phyloP scores from a whole-genome alignment of 352 stramenopile species.

The Phytophthora pluvialis region DNA sequence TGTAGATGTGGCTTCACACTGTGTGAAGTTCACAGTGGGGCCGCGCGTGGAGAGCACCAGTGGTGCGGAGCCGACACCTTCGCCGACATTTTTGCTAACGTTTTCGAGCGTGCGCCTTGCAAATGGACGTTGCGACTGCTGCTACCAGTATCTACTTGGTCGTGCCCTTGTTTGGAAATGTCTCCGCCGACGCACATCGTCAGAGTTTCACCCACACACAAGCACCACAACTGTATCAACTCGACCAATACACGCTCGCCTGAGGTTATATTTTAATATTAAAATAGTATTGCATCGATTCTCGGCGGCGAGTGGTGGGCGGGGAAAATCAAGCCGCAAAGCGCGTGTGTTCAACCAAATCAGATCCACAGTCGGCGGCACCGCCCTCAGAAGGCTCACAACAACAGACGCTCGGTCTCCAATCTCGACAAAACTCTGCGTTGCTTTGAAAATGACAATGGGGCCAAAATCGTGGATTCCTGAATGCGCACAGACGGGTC shows the following conservation, averaged over 20 bases:
- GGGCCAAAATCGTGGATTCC: conserved; percentile 7
- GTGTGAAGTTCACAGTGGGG: too few species aligned
- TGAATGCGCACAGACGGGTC: conserved; percentile 4
- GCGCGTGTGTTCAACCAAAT: conserved; percentile 12
- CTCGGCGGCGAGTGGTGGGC: conserved; percentile 3
- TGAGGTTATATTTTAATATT: too few species aligned
- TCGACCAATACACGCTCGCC: too few species aligned
- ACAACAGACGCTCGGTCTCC: neutral
- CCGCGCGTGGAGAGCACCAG: too few species aligned
- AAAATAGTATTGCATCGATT: neutral
- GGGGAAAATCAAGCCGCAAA: conserved; percentile 18
- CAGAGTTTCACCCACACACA: conserved; percentile 5
- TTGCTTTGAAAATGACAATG: neutral
- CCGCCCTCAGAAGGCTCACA: neutral
- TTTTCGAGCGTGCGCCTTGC: neutral
- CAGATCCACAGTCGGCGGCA: conserved; percentile 1
- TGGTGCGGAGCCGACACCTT: neutral
- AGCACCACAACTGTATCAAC: too few species aligned
- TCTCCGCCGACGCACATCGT: conserved; percentile 1
- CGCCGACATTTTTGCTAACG: neutral
- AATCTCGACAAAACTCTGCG: neutral
- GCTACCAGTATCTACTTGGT: conserved; percentile 5
- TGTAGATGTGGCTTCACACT: neutral
- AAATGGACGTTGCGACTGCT: conserved; percentile 11
- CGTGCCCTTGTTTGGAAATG: conserved; percentile 17